These are phyloP conservation scores for Nannizzia gypsea DNA, from an alignment of 2,329 filamentous ascomycete species.

Conservation along the genomic window DNA sequence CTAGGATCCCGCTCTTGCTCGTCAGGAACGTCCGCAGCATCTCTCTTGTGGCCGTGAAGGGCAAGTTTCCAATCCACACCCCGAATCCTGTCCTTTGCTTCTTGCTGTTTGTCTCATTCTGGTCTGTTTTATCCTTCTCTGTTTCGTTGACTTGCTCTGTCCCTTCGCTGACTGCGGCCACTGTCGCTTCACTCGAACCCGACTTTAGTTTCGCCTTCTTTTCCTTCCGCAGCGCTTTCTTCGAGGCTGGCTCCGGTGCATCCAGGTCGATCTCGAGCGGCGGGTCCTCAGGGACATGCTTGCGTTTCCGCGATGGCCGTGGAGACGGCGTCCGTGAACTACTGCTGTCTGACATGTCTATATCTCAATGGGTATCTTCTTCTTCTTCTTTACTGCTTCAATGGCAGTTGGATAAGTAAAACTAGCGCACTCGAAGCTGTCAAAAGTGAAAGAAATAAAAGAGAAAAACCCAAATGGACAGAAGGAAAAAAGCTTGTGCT, in stretches of 20 bases:
- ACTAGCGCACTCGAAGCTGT: too few species aligned
- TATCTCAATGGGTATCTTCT: not conserved
- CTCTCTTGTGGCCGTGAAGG: slow-evolving; percentile 64
- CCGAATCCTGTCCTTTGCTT: slow-evolving; percentile 62
- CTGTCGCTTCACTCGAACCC: slow-evolving; percentile 22
- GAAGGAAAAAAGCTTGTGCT: not conserved
- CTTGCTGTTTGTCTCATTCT: not conserved
- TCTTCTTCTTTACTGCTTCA: not conserved
- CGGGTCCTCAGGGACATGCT: slow-evolving; percentile 38
- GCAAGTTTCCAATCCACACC: slow-evolving; percentile 91
- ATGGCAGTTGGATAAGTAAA: not conserved
- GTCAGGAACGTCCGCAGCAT: slow-evolving; percentile 72
- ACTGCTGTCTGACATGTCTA: slow-evolving; percentile 2
- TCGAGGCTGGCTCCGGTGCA: slow-evolving; percentile 88
- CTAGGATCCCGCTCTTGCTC: slow-evolving; percentile 52
- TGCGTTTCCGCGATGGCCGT: slow-evolving; percentile 47
- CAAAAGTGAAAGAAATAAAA: not conserved
- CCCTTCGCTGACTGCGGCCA: slow-evolving; percentile 25
- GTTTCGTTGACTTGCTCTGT: slow-evolving; percentile 14
- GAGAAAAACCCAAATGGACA: not conserved
- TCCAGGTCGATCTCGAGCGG: slow-evolving; percentile 73
- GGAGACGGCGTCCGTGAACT: slow-evolving; percentile 4
- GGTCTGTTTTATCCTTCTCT: slow-evolving; percentile 2
- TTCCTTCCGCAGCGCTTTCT: slow-evolving; percentile 76
- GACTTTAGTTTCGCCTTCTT: slow-evolving; percentile 51